These are phyloP conservation scores for Straminergon stramineum DNA, from an alignment of 225 moss, liverwort and hornwort species.

Conservation along the genomic window DNA sequence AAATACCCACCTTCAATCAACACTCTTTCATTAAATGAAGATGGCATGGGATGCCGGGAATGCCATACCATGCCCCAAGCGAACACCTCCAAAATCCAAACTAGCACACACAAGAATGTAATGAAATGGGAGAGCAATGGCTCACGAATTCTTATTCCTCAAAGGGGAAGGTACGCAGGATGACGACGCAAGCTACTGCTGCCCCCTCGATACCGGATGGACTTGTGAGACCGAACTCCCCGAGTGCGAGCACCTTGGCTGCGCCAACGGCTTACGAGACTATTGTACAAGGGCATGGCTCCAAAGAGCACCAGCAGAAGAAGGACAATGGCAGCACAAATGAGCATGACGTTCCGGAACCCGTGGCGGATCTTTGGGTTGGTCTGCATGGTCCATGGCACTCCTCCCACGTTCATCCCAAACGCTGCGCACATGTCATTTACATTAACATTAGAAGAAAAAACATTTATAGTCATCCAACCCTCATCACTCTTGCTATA, in stretches of 20 bases:
- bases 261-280: conserved; percentile 14
- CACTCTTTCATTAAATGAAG: neutral
- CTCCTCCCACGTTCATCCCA: conserved; percentile 96
- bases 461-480: no score
- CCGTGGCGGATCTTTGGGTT: conserved; percentile 43
- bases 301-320: conserved; percentile 52
- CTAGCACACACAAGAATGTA: neutral
- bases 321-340: conserved; percentile 57
- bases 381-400: conserved; percentile 78
- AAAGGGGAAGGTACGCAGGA: conserved; percentile 31
- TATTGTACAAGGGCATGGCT: conserved; percentile 59
- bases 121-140: neutral
- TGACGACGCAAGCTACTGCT: conserved; percentile 2
- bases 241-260: neutral
- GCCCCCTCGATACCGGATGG: conserved; percentile 38
- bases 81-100: neutral
- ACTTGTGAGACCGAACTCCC: conserved; percentile 46
- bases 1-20: neutral
- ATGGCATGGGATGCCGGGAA: neutral
- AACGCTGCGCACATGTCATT: conserved; percentile 31
- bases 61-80: neutral
- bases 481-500: neutral
- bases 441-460: no score
- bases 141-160: neutral
- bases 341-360: conserved; percentile 75